A percentile compares a stretch with the other conserved stretches of the same genome.
phyloP scores from a whole-genome alignment of 139 green algal species.

The Picochlorum sp. region DNA sequence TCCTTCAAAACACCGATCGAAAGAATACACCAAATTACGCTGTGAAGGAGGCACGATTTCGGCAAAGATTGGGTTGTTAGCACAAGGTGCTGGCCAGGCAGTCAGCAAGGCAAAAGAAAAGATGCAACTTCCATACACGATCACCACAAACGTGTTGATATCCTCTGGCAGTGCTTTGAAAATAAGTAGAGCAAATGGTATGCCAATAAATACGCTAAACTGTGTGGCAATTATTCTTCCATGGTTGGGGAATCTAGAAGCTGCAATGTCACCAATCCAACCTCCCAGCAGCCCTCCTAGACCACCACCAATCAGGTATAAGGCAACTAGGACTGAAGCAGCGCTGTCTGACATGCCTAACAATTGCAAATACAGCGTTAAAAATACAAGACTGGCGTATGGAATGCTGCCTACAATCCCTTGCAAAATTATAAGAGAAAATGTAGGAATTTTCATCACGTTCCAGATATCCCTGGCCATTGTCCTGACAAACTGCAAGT shows the following conservation, averaged over 20 bases:
- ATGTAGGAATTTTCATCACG: conserved; percentile 36
- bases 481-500: background rate
- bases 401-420: conserved; percentile 30
- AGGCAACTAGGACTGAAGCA: conserved; percentile 34
- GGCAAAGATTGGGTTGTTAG: conserved; percentile 42
- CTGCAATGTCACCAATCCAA: conserved; percentile 46
- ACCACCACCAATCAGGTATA: conserved; percentile 21
- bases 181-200: conserved; percentile 22
- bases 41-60: conserved; percentile 59
- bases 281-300: conserved; percentile 51
- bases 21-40: conserved; percentile 68
- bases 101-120: conserved; percentile 15
- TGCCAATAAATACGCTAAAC: conserved; percentile 35
- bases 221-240: conserved; percentile 50
- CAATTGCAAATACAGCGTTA: conserved; percentile 36
- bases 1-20: conserved; percentile 60
- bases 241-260: conserved; percentile 31
- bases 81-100: conserved; percentile 14
- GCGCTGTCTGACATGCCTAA: conserved; percentile 49
- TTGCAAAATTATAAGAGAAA: conserved; percentile 31
- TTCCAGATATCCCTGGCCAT: conserved; percentile 6
- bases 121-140: conserved; percentile 30
- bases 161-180: conserved; percentile 18
- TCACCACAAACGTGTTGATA: background rate
- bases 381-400: conserved; percentile 26